A percentile compares a stretch with the other conserved stretches of the same genome.
Evolutionary conservation across 345 rosid genomes (phyloP).

Genomic region (Combretum micranthum): DNA sequence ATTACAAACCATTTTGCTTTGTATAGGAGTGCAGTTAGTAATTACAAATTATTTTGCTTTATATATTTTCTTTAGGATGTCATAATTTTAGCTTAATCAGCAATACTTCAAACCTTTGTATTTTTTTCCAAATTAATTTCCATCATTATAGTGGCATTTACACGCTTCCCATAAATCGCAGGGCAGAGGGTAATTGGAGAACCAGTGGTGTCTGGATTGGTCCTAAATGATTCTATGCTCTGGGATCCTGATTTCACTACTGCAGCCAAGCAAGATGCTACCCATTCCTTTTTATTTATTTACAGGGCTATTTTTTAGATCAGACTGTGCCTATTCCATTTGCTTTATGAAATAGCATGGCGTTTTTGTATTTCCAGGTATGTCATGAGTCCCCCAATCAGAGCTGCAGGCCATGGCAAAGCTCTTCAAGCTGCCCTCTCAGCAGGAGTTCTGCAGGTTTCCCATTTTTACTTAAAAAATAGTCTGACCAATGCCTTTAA

Average conservation of each 20-base stretch:
- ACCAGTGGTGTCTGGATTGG: slow-evolving; percentile 85
- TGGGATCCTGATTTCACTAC: slow-evolving; percentile 83
- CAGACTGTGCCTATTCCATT: too few relatives aligned
- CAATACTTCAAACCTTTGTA: too few relatives aligned
- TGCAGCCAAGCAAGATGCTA: slow-evolving; percentile 66
- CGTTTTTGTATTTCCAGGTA: slow-evolving; percentile 41
- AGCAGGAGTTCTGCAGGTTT: slow-evolving; percentile 85
- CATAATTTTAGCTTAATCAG: too few relatives aligned
- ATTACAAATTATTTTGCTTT: too few relatives aligned
- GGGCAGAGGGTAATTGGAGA: slow-evolving; percentile 96
- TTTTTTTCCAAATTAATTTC: too few relatives aligned
- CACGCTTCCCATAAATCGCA: slow-evolving; percentile 28
- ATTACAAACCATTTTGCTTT: too few relatives aligned
- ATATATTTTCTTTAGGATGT: too few relatives aligned
- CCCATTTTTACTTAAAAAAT: slow-evolving; percentile 6
- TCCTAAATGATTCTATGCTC: slow-evolving; percentile 79
- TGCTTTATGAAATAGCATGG: not conserved
- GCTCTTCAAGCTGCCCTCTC: slow-evolving; percentile 94
- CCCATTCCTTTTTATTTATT: not conserved
- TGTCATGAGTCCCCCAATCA: slow-evolving; percentile 98
- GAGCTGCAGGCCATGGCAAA: slow-evolving; percentile 76
- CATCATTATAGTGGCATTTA: too few relatives aligned
- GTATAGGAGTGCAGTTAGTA: too few relatives aligned
- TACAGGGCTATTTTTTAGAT: not conserved
- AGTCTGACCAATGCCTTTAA: not conserved